Evolutionary conservation across 192 early-diverging fungal genomes (phyloP).

Genomic region (Backusella circina): DNA sequence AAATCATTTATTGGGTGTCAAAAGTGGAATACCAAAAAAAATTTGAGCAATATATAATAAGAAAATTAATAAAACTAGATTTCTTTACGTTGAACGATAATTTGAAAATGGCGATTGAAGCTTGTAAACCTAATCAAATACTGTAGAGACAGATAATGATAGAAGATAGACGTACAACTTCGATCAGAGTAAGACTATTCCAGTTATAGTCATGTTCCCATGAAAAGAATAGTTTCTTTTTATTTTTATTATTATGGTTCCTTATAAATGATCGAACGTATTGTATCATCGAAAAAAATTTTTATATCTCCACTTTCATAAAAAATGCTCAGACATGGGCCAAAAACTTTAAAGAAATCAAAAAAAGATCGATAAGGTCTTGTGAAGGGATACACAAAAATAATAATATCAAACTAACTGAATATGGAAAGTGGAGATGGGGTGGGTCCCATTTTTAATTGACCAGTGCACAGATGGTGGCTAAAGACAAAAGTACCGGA

Average conservation of each 20-base stretch:
- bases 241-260: neutral
- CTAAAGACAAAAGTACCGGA: neutral
- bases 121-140: neutral
- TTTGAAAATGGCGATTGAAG: neutral
- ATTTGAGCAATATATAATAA: neutral
- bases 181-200: neutral
- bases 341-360: neutral
- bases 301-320: neutral
- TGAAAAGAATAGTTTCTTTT: neutral
- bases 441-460: neutral
- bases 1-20: neutral
- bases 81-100: neutral
- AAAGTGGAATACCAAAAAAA: neutral
- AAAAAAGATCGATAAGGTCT: slow-evolving; percentile 13
- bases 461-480: neutral
- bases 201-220: neutral
- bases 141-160: neutral
- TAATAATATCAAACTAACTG: neutral
- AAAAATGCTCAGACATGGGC: neutral
- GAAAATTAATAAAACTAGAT: neutral
- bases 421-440: slow-evolving; percentile 8
- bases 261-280: neutral
- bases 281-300: neutral
- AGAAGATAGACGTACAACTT: neutral
- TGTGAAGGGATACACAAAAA: slow-evolving; percentile 4